Base-by-base conservation (phyloP, 2,329 filamentous ascomycete species). In the Trichoderma koningiopsis region DNA sequence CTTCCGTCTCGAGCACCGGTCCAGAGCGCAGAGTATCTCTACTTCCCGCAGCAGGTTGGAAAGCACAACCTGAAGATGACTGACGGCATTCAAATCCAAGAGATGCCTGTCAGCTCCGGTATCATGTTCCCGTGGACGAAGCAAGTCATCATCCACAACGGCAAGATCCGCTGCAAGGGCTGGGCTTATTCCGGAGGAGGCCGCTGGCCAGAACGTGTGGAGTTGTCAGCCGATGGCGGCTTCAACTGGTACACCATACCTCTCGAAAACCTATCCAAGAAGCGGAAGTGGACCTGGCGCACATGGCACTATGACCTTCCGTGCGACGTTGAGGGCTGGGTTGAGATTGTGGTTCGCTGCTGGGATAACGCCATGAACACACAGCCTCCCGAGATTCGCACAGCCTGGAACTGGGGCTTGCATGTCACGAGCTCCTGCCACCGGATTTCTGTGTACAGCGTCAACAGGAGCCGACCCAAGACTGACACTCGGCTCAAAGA, bases 31-130 rank as follows among this genome's bases (percentile, higher is more conserved):
- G 63, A 67, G 5, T 67, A 67, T 24, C 55, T 67, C 2, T 67
- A 67, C 31, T 67, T 67, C 40, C 63, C 63, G 7, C 63, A 67
- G 22, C 63, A 67, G 29, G 63, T 67, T 0, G 63, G 63, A 37
- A 67, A 67, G 63, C 63, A 67, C 63, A 67, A 67, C 31, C 35
- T 67, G 14, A 52, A 67, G 31, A 31, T 68, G 55, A 67, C 63
- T 19, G 63, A 67, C 16, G 63, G 63, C 1, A 67, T 67, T 22
- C 63, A 67, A 10, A 67, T 67, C 0, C 63, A 67, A 52, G 63
- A 67, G 49, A 67, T 67, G 63, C 63, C 63, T 0, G 63, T 67
- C 4, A 67, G 63, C 37, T 67, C 63, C 24, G 63, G 29, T 2
- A 67, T 67, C 40, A 67, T 67, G 63, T 49, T 55, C 13, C 63